Percentiles rank a stretch among this genome's conserved stretches.
phyloP scores from a whole-genome alignment of 2,329 filamentous ascomycete species.

The Pezicula radicicola region DNA sequence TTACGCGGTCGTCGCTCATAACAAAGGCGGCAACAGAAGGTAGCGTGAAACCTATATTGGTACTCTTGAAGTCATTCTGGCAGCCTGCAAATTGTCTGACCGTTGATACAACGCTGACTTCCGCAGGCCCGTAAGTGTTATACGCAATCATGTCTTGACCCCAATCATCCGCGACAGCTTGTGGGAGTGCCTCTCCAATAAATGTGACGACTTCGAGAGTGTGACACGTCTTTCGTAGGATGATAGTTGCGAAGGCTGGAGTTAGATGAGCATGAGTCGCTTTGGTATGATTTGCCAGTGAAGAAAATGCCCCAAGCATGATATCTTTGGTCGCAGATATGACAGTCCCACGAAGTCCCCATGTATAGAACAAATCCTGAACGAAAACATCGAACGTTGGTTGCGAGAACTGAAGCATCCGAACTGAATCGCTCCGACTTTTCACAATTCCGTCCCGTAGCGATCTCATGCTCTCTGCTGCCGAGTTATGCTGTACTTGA shows the following conservation, averaged over 20 bases:
- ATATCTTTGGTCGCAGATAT: slow-evolving; percentile 76
- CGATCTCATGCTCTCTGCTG: slow-evolving; percentile 79
- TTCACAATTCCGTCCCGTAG: slow-evolving; percentile 71
- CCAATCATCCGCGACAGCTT: slow-evolving; percentile 34
- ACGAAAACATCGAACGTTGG: slow-evolving; percentile 71
- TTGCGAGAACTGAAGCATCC: slow-evolving; percentile 70
- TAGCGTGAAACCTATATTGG: slow-evolving; percentile 30
- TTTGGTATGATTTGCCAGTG: slow-evolving; percentile 22
- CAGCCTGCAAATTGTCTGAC: slow-evolving; percentile 25
- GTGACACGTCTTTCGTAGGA: slow-evolving; percentile 24
- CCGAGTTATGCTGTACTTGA: slow-evolving; percentile 79
- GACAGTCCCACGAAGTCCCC: slow-evolving; percentile 83
- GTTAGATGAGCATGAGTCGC: slow-evolving; percentile 30
- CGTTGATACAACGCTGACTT: slow-evolving; percentile 32
- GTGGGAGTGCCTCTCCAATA: slow-evolving; percentile 32
- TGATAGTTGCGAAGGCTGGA: slow-evolving; percentile 28
- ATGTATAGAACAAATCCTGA: slow-evolving; percentile 88
- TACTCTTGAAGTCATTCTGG: slow-evolving; percentile 22
- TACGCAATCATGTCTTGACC: slow-evolving; percentile 30
- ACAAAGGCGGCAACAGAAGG: slow-evolving; percentile 28
- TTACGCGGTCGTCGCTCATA: slow-evolving; percentile 13
- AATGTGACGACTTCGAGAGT: slow-evolving; percentile 31
- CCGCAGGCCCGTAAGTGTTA: slow-evolving; percentile 37
- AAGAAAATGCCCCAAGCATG: slow-evolving; percentile 36
- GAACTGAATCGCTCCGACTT: slow-evolving; percentile 82